These are phyloP conservation scores for Bruguiera gymnorhiza DNA, from an alignment of 345 rosid genomes.

Conservation along the genomic window DNA sequence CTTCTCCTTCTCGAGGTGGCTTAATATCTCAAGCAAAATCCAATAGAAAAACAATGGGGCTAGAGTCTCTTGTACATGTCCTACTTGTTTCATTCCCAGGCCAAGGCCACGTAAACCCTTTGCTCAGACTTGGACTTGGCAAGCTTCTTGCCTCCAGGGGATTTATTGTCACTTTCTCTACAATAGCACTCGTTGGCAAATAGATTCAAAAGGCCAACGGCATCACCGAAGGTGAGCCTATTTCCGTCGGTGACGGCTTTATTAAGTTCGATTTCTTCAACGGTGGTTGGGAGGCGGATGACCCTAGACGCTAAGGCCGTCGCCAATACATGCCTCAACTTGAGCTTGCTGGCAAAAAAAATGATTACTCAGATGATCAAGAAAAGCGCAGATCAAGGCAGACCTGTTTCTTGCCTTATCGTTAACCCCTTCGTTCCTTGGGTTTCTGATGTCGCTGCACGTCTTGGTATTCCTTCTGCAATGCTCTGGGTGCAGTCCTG, in stretches of 20 bases:
- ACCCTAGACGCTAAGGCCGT: slow-evolving; percentile 38
- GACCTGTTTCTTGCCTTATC: slow-evolving; percentile 71
- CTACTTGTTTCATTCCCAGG: too few species aligned
- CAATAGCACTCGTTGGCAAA: too few species aligned
- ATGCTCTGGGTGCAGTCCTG: slow-evolving; percentile 90
- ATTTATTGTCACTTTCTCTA: too few species aligned
- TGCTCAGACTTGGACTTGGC: too few species aligned
- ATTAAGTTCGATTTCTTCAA: slow-evolving; percentile 65
- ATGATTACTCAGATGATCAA: slow-evolving; percentile 43
- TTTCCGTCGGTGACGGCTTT: slow-evolving; percentile 31
- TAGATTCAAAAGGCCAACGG: too few species aligned
- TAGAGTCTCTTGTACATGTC: too few species aligned
- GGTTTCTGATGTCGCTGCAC: slow-evolving; percentile 19
- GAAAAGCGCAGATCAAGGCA: slow-evolving; percentile 43
- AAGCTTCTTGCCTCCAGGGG: too few species aligned
- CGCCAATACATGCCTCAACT: slow-evolving; percentile 42
- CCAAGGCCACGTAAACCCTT: too few species aligned
- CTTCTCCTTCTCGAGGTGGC: too few species aligned
- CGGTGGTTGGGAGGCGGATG: slow-evolving; percentile 56
- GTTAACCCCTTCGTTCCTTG: slow-evolving; percentile 73
- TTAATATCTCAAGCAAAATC: too few species aligned
- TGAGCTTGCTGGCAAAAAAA: slow-evolving; percentile 43
- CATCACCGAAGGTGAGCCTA: too few species aligned
- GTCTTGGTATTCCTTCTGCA: slow-evolving; percentile 72
- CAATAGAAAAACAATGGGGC: too few species aligned